Evolutionary conservation across 148 eudicot species (phyloP), one percentile per base, ranked within the genome.

Genomic region (Chenopodium formosanum): DNA sequence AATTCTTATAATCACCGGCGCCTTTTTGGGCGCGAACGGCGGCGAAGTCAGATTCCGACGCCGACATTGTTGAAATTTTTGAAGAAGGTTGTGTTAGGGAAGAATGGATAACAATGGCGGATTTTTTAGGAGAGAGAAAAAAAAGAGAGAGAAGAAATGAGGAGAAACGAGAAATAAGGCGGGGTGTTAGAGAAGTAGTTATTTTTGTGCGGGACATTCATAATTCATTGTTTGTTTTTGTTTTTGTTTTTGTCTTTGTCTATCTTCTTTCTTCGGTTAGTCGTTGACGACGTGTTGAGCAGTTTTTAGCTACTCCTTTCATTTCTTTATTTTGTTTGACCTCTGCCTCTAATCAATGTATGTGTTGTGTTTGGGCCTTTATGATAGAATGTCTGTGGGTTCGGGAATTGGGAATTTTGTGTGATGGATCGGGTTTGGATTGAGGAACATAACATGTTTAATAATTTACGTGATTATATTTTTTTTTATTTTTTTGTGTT

Each of bases 11-110:
- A 53, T 91, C 97, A 0, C 25, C 66, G 66, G 66, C 25, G 12
- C 66, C 66, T 62, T 62, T 62, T 29, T 82, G 83, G 64, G 80
- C 83, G 29, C 86, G 87, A 40, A 82, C 80, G 22, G 88, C 87
- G 34, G 86, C 85, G 14, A 81, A 67, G 2, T 93, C 97, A 2
- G 92, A 90, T 73, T 93, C 97, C n/a, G 98, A 92, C 47, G 86
- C 68, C 76, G 98, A 92, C 98, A 93, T 93, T 53, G 68, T 81
- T 1, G 44, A 64, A 13, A 52, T 7, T 1, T 32, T 76, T 32
- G 32, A 75, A n/a, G 74, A 60, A 63, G 77, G 46, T 37, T 29
- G 14, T 13, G 65, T 17, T 16, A 17, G 13, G 14, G 19, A 60
- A 70, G 37, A 76, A 78, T 70, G 83, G 52, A 19, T 70, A 62